These are phyloP conservation scores for Tylopilus orsonianus DNA, from an alignment of 1,284 basidiomycete species.

Conservation along the genomic window DNA sequence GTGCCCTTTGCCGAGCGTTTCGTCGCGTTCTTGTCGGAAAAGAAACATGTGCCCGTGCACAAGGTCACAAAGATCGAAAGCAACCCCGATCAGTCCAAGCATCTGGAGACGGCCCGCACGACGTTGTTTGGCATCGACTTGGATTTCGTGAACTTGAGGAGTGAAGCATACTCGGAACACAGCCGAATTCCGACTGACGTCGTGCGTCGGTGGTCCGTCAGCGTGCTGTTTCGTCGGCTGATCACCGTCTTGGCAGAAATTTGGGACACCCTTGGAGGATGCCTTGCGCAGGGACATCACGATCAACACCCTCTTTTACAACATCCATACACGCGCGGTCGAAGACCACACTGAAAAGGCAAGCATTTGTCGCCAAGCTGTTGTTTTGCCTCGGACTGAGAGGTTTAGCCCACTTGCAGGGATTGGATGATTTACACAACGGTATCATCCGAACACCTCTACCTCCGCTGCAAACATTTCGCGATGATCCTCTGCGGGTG, in stretches of 20 bases:
- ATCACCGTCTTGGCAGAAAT: conserved; percentile 53
- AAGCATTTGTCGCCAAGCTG: conserved; percentile 8
- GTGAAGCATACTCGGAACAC: conserved; percentile 86
- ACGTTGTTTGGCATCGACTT: conserved; percentile 82
- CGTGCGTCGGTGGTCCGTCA: conserved; percentile 45
- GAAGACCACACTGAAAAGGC: conserved; percentile 90
- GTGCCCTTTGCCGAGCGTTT: conserved; percentile 86
- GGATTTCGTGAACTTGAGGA: conserved; percentile 94
- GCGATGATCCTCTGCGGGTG: conserved; percentile 92
- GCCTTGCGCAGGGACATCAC: conserved; percentile 91
- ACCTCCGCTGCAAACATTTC: conserved; percentile 84
- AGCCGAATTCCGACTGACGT: conserved; percentile 90
- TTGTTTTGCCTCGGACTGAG: conserved; percentile 3
- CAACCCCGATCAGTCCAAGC: conserved; percentile 98
- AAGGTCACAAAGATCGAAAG: conserved; percentile 82
- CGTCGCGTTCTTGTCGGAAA: conserved; percentile 61
- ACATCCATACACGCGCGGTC: conserved; percentile 84
- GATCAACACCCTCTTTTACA: conserved; percentile 97
- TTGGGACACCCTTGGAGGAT: conserved; percentile 93
- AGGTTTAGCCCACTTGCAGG: conserved; percentile 44
- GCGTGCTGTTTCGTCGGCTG: background rate
- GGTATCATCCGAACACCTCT: conserved; percentile 90
- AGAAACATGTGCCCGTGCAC: conserved; percentile 50
- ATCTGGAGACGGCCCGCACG: conserved; percentile 95
- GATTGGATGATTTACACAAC: conserved; percentile 77